Evolutionary conservation across 2,329 filamentous ascomycete species (phyloP).

Genomic region (Cryphonectria parasitica): DNA sequence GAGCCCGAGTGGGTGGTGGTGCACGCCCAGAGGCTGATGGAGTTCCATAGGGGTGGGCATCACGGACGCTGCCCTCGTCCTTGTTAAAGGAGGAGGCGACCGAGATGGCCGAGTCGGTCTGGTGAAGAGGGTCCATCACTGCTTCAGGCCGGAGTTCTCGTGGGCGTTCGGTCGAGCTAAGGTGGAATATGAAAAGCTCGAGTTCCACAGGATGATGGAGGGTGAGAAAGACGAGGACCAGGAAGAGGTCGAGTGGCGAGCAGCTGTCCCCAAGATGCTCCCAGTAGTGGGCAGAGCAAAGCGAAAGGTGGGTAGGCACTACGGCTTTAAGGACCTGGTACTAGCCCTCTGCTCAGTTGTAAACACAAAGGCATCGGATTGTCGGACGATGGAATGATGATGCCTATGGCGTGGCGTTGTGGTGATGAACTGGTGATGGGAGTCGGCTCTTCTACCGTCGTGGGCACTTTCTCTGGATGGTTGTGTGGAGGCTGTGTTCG

Average conservation of each 20-base stretch:
- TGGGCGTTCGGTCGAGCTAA: not conserved
- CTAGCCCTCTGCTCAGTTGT: not conserved
- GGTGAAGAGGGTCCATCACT: constrained; percentile 28
- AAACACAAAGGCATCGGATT: not conserved
- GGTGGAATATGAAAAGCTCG: not conserved
- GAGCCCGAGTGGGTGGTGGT: constrained; percentile 1
- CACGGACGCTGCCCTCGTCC: constrained; percentile 13
- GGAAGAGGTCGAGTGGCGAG: not conserved
- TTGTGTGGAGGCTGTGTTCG: not conserved
- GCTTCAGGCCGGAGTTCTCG: not conserved
- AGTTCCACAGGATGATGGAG: not conserved
- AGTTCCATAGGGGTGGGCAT: not conserved
- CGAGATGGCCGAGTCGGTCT: constrained; percentile 30
- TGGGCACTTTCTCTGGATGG: not conserved
- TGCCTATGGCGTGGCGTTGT: not conserved
- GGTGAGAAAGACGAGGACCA: no score
- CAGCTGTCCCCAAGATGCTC: no score
- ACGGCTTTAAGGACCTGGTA: not conserved
- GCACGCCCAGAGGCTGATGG: not conserved
- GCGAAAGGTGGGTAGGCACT: not conserved
- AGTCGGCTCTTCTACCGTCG: not conserved
- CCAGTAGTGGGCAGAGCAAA: no score
- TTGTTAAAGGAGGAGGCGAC: constrained; percentile 21
- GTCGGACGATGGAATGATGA: not conserved
- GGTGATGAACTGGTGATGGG: not conserved